Evolutionary conservation across 2,329 filamentous ascomycete species (phyloP), one percentile per base, ranked within the genome.

Genomic region (Aspergillaceae sp.): DNA sequence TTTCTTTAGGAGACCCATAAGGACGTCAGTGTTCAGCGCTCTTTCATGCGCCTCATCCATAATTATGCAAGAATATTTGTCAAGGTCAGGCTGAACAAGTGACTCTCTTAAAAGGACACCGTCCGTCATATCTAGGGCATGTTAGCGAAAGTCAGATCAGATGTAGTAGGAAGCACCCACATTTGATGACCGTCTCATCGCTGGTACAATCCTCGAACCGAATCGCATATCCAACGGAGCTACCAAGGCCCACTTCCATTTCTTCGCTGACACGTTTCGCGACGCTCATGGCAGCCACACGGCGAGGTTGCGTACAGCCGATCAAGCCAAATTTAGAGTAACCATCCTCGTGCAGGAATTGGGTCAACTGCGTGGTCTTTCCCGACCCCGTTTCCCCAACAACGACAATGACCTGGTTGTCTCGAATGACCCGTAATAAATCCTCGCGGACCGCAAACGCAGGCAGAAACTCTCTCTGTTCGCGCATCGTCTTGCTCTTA

Each of bases 21-120:
- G 72, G 11, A 98, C 91, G 65, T 98, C 92, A 0, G 92, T 98
- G 61, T 98, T 97, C 42, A 98, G 71, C 1, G 92, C 91, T 65
- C 92, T 80, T 68, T 98, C 92, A 76, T 98, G 92, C 4, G 92
- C 94, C 72, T 98, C 92, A 63, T 98, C 92, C 92, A 98, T 98
- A 67, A 98, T 98, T 58, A 98, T 89, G 64, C 90, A 96, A 9
- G 91, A 95, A 64, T 98, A 98, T 53, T 87, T 87, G 66, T 97
- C 92, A 40, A 98, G 75, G 64, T 98, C 91, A 5, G 85, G 81
- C 65, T 97, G 91, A 49, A 89, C 90, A 7, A 98, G 75, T 4
- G 89, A 96, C 61, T 98, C 94, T 70, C 92, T 80, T 30, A 98
- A 77, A 40, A 98, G 73, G 26, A 98, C 87, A 72, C 92, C 92